Conservation (phyloP, 2,329 filamentous ascomycete species). For the Leptographium lundbergii region DNA sequence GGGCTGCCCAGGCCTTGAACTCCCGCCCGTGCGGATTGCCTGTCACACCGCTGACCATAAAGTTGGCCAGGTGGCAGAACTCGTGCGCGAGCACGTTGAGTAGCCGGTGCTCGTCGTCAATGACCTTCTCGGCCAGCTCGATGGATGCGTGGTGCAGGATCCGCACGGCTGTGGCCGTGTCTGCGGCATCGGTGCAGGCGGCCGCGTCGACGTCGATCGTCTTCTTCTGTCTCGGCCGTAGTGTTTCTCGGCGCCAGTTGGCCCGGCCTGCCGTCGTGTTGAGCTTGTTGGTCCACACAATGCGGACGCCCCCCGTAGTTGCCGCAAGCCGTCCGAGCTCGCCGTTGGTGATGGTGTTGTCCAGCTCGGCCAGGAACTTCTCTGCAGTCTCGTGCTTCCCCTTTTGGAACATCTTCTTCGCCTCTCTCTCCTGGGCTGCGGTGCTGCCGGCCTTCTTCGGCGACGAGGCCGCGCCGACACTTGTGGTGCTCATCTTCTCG, state of each 20-base stretch:
- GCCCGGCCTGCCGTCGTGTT: slow-evolving; percentile 69
- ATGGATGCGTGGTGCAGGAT: slow-evolving; percentile 59
- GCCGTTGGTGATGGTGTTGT: slow-evolving; percentile 48
- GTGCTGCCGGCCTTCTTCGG: slow-evolving; percentile 19
- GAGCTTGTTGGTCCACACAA: slow-evolving; percentile 67
- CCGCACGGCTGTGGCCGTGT: slow-evolving; percentile 7
- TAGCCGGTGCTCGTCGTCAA: slow-evolving; percentile 63
- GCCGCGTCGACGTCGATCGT: neutral
- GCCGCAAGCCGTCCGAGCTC: slow-evolving; percentile 44
- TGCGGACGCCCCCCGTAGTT: slow-evolving; percentile 55
- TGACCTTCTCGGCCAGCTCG: slow-evolving; percentile 80
- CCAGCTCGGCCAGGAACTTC: slow-evolving; percentile 56
- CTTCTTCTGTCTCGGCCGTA: slow-evolving; percentile 19
- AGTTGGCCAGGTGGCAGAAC: slow-evolving; percentile 88
- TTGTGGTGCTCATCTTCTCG: neutral
- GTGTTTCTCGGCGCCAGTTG: slow-evolving; percentile 53
- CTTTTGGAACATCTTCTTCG: slow-evolving; percentile 49
- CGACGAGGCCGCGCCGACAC: neutral
- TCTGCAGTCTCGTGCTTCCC: slow-evolving; percentile 50
- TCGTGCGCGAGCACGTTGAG: slow-evolving; percentile 93
- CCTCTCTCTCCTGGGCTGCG: slow-evolving; percentile 22
- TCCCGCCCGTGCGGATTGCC: slow-evolving; percentile 14
- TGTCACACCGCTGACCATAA: slow-evolving; percentile 57
- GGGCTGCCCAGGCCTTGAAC: slow-evolving; percentile 15
- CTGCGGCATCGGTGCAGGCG: neutral